Evolutionary conservation across 345 rosid species (phyloP), one percentile per base, ranked within the genome.

Genomic region (Salix suchowensis): DNA sequence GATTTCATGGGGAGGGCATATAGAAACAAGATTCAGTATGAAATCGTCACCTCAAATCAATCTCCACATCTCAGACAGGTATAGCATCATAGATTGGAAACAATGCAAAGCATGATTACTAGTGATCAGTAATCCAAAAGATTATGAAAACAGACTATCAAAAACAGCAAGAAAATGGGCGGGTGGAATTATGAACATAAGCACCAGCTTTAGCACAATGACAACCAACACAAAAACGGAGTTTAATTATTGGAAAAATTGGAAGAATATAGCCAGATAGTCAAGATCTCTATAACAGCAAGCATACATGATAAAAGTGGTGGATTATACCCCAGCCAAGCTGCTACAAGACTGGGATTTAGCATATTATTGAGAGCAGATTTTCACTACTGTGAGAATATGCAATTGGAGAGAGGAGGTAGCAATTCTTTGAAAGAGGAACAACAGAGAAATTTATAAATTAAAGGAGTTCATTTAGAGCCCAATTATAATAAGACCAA

Each of bases 1-100:
- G 87, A 54, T 73, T 73, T 18, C 67, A 77, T 67, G 26, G 72
- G 23, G 71, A 18, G 40, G 69, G 8, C 34, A 60, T 6, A 14
- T 6, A 14, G 12, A 5, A 8, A 26, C 65, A 32, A 76, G 74
- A 4, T 60, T 44, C 54, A 42, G 68, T 58, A 73, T 74, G 76
- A 68, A 71, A 36, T 24, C 8, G 6, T 42, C 13, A 32, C 71
- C 23, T 23, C 65, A 19, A 77, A 65, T 72, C 48, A 77, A 68
- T 72, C 46, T 9, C 50, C 30, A n/a, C 21, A 28, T n/a, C 18
- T 14, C 58, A 23, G 28, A 46, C 72, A 46, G 54, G 30, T 40
- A 40, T 40, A 40, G 24, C 6, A 23, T 5, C 44, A 46, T 0
- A 44, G 32, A 24, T 24, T 15, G 55, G 34, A 44, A 15, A 24